Evolutionary conservation across 2,329 filamentous ascomycete genomes (phyloP).

Genomic region (Aspergillus puulaauensis): DNA sequence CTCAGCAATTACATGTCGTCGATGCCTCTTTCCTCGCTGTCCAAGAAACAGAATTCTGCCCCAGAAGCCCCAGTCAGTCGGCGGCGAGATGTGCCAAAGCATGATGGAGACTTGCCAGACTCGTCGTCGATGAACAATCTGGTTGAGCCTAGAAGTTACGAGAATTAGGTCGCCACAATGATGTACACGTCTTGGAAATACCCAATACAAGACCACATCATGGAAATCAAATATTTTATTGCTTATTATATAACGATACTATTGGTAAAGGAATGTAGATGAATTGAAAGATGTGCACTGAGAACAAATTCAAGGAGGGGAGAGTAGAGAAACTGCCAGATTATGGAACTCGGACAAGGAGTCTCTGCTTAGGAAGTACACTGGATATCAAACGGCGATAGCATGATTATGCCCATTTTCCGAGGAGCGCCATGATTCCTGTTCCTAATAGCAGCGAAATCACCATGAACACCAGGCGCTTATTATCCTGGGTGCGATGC

Average conservation of each 20-base stretch:
- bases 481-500: conserved; percentile 12
- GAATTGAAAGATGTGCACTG: background rate
- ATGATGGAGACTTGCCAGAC: background rate
- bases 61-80: background rate
- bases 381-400: background rate
- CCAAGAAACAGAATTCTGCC: background rate
- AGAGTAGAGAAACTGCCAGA: no score
- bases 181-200: no score
- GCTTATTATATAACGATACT: background rate
- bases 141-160: background rate
- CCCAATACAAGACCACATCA: no score
- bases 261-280: background rate
- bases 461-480: conserved; percentile 45
- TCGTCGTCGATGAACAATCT: background rate
- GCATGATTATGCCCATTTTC: conserved; percentile 49
- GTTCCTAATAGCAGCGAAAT: conserved; percentile 41
- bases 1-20: background rate
- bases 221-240: background rate
- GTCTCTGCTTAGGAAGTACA: no score
- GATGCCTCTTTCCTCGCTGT: background rate
- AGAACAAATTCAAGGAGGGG: background rate
- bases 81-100: background rate
- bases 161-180: background rate
- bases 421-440: conserved; percentile 50
- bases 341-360: background rate